These are phyloP conservation scores for Pistacia integerrima DNA, from an alignment of 345 rosid species.

Conservation along the genomic window DNA sequence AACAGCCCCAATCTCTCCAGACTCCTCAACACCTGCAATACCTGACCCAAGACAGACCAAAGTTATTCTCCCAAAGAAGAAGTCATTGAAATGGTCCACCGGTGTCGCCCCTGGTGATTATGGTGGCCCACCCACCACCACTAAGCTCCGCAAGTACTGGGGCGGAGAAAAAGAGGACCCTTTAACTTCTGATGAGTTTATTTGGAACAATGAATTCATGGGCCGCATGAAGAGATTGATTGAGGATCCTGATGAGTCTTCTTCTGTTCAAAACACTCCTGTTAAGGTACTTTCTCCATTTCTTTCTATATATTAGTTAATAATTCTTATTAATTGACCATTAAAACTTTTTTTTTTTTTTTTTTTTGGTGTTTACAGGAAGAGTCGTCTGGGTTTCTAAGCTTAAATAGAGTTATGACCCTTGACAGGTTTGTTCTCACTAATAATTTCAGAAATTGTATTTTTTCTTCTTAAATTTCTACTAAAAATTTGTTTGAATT, in stretches of 20 bases:
- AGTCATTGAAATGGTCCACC: constrained; percentile 87
- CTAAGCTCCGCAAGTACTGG: constrained; percentile 87
- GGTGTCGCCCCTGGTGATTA: constrained; percentile 93
- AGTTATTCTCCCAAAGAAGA: constrained; percentile 74
- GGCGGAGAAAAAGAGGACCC: constrained; percentile 89
- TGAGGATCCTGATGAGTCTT: constrained; percentile 41
- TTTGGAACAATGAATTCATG: constrained; percentile 94
- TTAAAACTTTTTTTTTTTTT: neutral
- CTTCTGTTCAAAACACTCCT: constrained; percentile 38
- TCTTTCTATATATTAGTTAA: neutral
- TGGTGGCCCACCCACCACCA: constrained; percentile 80
- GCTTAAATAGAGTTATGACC: constrained; percentile 83
- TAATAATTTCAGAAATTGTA: neutral
- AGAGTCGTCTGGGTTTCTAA: constrained; percentile 77
- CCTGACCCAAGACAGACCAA: constrained; percentile 59
- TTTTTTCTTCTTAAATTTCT: neutral
- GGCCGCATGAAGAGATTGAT: constrained; percentile 69
- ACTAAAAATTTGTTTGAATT: constrained; percentile 5
- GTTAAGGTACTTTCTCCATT: constrained; percentile 42
- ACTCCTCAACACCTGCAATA: constrained; percentile 32
- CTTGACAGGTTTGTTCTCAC: constrained; percentile 70
- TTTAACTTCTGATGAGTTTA: constrained; percentile 76
- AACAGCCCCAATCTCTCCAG: constrained; percentile 53
- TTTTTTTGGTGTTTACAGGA: constrained; percentile 51
- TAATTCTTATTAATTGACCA: neutral